phyloP scores from a whole-genome alignment of 2,329 filamentous ascomycete species.

The Fusarium haematococcum region DNA sequence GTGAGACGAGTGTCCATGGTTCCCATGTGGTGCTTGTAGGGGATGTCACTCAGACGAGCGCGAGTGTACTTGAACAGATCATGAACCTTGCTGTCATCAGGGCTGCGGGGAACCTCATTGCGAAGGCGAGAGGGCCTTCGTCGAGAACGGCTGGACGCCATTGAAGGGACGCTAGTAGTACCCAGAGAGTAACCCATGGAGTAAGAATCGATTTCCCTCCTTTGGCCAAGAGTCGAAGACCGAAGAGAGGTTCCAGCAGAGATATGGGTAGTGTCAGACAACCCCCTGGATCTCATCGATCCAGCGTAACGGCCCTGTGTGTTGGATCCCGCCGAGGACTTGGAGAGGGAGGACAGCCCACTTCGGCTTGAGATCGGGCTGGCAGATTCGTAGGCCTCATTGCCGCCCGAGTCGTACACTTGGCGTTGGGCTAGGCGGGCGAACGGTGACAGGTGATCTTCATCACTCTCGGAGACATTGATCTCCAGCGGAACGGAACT shows the following conservation, averaged over 20 bases:
- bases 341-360: conserved; percentile 67
- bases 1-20: conserved; percentile 71
- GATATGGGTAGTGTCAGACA: conserved; percentile 76
- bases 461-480: conserved; percentile 78
- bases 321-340: conserved; percentile 64
- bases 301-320: conserved; percentile 62
- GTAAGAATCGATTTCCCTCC: conserved; percentile 62
- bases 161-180: conserved; percentile 54
- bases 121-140: conserved; percentile 76
- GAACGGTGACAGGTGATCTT: conserved; percentile 80
- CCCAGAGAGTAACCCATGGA: conserved; percentile 60
- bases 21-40: conserved; percentile 77
- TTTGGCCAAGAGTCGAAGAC: conserved; percentile 48
- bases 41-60: conserved; percentile 82
- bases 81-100: conserved; percentile 75
- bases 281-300: conserved; percentile 64
- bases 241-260: conserved; percentile 69
- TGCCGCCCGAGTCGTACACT: conserved; percentile 67
- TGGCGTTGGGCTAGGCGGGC: conserved; percentile 80
- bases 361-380: conserved; percentile 76
- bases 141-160: conserved; percentile 61
- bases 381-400: conserved; percentile 70
- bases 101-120: conserved; percentile 83
- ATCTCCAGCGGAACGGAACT: conserved; percentile 68
- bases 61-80: conserved; percentile 91